These are phyloP conservation scores for Macaranga tanarius DNA, from an alignment of 441 rosid genomes.

Conservation along the genomic window DNA sequence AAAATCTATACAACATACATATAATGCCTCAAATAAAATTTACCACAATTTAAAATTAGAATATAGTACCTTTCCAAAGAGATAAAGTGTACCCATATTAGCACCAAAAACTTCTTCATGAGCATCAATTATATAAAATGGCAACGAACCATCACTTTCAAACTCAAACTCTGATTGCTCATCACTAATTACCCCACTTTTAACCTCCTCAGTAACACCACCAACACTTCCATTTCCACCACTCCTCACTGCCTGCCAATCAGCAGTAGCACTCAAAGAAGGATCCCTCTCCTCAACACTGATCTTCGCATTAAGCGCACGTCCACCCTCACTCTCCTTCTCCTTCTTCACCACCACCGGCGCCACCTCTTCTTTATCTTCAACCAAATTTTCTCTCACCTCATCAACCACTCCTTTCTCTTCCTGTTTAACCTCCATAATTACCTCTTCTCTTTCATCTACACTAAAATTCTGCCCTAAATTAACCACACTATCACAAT, in stretches of 20 bases:
- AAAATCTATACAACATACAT: too few species aligned
- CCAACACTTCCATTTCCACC: conserved; percentile 35
- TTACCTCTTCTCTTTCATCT: conserved; percentile 29
- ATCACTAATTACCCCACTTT: conserved; percentile 32
- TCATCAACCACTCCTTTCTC: conserved; percentile 26
- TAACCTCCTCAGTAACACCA: conserved; percentile 29
- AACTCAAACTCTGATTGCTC: conserved; percentile 66
- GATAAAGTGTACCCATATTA: conserved; percentile 73
- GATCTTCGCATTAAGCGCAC: conserved; percentile 69
- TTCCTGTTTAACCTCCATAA: conserved; percentile 27
- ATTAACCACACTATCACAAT: conserved; percentile 8
- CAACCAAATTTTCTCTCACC: conserved; percentile 18
- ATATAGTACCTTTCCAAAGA: conserved; percentile 81
- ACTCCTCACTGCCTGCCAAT: conserved; percentile 69
- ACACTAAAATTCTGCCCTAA: conserved; percentile 16
- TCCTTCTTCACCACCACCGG: conserved; percentile 31
- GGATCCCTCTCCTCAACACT: conserved; percentile 56
- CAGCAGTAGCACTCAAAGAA: conserved; percentile 74
- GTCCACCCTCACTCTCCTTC: conserved; percentile 21
- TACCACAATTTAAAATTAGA: background rate
- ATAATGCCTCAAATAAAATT: too few species aligned
- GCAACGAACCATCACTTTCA: conserved; percentile 65
- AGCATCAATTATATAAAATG: conserved; percentile 76
- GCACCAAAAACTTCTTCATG: conserved; percentile 84
- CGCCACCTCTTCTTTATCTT: conserved; percentile 38